Evolutionary conservation across 2,329 filamentous ascomycete genomes (phyloP).

Genomic region (Trichoderma afroharzianum): DNA sequence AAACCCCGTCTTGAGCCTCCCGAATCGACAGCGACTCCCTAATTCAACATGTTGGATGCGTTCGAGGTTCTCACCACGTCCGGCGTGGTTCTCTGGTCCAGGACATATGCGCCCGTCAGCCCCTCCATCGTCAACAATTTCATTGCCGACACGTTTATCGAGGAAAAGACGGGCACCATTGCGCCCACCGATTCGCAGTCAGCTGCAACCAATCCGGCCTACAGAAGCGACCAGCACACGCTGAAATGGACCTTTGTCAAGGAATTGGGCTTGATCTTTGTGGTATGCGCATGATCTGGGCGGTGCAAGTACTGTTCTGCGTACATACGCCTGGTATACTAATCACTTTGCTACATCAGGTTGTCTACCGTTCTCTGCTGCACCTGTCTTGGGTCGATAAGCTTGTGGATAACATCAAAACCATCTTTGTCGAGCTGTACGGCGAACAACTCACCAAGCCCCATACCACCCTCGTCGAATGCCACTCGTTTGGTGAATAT

Average conservation of each 20-base stretch:
- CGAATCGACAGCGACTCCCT: background rate
- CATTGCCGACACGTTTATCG: slow-evolving; percentile 95
- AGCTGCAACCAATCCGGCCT: slow-evolving; percentile 65
- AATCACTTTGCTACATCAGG: slow-evolving; percentile 48
- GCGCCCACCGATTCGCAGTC: slow-evolving; percentile 58
- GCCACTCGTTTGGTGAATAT: slow-evolving; percentile 79
- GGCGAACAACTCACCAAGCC: slow-evolving; percentile 80
- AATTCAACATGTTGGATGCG: slow-evolving; percentile 74
- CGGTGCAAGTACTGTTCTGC: slow-evolving; percentile 12
- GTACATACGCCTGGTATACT: slow-evolving; percentile 18
- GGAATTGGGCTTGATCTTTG: slow-evolving; percentile 91
- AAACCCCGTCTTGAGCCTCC: background rate
- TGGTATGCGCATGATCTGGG: slow-evolving; percentile 49
- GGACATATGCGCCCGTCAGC: slow-evolving; percentile 75
- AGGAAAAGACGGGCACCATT: slow-evolving; percentile 71
- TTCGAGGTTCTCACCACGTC: slow-evolving; percentile 97
- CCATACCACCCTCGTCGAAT: slow-evolving; percentile 74
- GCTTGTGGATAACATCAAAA: slow-evolving; percentile 90
- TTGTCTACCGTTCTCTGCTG: slow-evolving; percentile 92
- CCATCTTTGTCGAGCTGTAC: slow-evolving; percentile 87
- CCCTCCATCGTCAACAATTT: slow-evolving; percentile 86
- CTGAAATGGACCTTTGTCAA: slow-evolving; percentile 91
- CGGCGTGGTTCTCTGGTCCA: slow-evolving; percentile 95
- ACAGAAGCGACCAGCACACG: slow-evolving; percentile 89
- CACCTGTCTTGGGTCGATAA: slow-evolving; percentile 97